These are phyloP conservation scores for Eucommia ulmoides DNA, from an alignment of 257 asterid genomes.

Conservation along the genomic window DNA sequence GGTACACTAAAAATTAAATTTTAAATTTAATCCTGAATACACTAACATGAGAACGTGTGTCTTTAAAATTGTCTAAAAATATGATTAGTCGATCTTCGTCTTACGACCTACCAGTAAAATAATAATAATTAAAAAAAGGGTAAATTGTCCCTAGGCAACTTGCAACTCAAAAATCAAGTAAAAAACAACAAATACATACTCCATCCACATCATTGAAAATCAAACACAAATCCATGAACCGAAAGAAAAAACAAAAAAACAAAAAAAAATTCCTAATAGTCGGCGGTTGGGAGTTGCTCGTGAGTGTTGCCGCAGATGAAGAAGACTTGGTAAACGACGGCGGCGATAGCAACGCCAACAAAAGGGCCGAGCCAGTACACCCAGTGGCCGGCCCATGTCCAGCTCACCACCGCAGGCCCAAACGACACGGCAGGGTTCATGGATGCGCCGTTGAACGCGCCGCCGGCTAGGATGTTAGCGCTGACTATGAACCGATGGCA, in stretches of 20 bases:
- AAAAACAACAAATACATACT: no score
- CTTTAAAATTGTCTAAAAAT: no score
- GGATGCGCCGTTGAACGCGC: conserved; percentile 73
- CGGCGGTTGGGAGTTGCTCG: conserved; percentile 45
- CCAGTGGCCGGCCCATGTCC: conserved; percentile 82
- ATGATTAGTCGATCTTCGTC: no score
- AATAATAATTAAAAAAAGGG: no score
- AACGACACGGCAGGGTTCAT: conserved; percentile 91
- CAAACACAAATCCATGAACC: neutral
- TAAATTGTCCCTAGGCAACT: no score
- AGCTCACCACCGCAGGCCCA: conserved; percentile 79
- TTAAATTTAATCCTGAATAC: no score
- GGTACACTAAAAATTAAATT: no score
- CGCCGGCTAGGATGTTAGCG: conserved; percentile 81
- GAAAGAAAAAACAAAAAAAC: neutral
- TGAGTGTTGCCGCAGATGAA: conserved; percentile 45
- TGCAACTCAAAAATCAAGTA: no score
- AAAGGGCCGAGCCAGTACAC: conserved; percentile 83
- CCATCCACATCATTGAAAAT: neutral
- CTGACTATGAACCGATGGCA: conserved; percentile 75
- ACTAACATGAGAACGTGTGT: no score
- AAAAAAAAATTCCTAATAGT: conserved; percentile 18
- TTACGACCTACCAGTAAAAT: no score
- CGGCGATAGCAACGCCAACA: conserved; percentile 54
- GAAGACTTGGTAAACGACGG: conserved; percentile 41